Conservation (phyloP, 345 rosid species). For the Eutrema japonicum region DNA sequence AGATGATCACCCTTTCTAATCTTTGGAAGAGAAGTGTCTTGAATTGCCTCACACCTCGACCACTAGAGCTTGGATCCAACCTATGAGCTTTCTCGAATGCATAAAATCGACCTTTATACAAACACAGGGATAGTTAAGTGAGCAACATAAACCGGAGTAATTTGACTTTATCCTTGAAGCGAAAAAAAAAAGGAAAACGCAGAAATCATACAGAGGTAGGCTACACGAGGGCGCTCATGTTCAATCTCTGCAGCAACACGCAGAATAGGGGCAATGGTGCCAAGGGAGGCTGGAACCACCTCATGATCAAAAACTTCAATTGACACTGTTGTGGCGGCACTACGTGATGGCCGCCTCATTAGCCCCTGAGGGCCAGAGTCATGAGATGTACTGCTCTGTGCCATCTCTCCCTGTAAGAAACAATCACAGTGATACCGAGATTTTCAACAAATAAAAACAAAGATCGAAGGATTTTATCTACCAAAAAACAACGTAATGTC, state of each 20-base stretch:
- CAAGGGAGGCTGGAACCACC: constrained; percentile 90
- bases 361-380: constrained; percentile 60
- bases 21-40: constrained; percentile 81
- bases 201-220: constrained; percentile 75
- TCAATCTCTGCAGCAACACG: constrained; percentile 91
- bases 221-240: constrained; percentile 94
- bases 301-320: constrained; percentile 94
- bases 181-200: neutral
- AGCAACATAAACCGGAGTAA: constrained; percentile 1
- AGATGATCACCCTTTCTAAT: constrained; percentile 68
- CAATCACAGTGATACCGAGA: neutral
- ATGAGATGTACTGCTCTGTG: constrained; percentile 43
- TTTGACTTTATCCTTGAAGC: neutral
- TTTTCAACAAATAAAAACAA: neutral
- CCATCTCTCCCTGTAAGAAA: constrained; percentile 40
- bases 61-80: constrained; percentile 71
- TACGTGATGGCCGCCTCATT: constrained; percentile 82
- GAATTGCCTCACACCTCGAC: constrained; percentile 90
- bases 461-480: neutral
- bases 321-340: constrained; percentile 91
- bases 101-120: constrained; percentile 69
- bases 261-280: constrained; percentile 80
- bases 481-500: constrained; percentile 4
- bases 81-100: constrained; percentile 93
- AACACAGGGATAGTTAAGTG: neutral